Conservation (phyloP, 306 rosid genomes). For the Ceratonia siliqua region DNA sequence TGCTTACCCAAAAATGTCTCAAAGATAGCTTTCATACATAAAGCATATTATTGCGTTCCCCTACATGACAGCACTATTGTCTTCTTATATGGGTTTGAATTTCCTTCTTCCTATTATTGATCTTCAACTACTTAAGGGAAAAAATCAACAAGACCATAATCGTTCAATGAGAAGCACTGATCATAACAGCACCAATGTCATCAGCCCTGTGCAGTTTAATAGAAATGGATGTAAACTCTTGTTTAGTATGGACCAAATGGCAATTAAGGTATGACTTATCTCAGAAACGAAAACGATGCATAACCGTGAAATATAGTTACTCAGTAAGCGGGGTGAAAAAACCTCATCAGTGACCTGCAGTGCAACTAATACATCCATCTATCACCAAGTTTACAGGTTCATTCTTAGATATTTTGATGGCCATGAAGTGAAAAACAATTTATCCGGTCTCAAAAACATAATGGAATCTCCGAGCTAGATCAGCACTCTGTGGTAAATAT, state of each 20-base stretch:
- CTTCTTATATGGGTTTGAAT: no score
- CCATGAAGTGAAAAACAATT: background rate
- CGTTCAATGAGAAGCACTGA: background rate
- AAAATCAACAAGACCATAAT: background rate
- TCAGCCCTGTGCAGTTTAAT: background rate
- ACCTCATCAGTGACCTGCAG: constrained; percentile 11
- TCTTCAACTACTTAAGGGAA: no score
- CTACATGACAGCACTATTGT: no score
- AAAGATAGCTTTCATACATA: no score
- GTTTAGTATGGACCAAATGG: no score
- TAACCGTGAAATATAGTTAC: constrained; percentile 26
- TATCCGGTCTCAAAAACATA: background rate
- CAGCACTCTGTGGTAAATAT: background rate
- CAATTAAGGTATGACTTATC: no score
- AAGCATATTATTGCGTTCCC: no score
- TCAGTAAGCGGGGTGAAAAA: background rate
- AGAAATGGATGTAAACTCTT: no score
- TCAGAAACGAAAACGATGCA: constrained; percentile 17
- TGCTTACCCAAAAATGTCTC: no score
- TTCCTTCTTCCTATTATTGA: no score
- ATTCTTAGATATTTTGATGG: background rate
- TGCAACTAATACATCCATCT: constrained; percentile 31
- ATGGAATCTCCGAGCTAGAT: background rate
- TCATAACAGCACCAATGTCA: background rate
- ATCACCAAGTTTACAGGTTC: constrained; percentile 23